These are phyloP conservation scores for Chaetothyriales sp. DNA, from an alignment of 2,329 filamentous ascomycete genomes.

Conservation along the genomic window DNA sequence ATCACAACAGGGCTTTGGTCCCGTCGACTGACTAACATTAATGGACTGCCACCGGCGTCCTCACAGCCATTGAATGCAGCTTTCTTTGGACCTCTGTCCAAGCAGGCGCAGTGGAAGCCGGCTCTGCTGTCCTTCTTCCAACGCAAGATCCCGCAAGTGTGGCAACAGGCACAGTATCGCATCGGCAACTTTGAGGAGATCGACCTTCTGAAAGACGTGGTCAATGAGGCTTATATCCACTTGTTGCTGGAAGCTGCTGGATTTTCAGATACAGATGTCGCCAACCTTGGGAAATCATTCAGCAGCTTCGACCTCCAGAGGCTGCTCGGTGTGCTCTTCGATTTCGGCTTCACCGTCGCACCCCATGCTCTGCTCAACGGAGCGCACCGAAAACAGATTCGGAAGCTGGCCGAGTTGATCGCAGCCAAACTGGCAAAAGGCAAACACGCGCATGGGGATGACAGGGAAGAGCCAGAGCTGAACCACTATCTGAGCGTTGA, in stretches of 20 bases:
- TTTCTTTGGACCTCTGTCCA: background rate
- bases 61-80: background rate
- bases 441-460: background rate
- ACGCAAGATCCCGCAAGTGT: conserved; percentile 29
- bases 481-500: background rate
- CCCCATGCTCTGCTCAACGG: background rate
- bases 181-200: conserved; percentile 32
- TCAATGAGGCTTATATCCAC: conserved; percentile 39
- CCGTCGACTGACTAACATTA: background rate
- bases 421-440: background rate
- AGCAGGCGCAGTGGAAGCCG: conserved; percentile 26
- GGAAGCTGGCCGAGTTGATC: background rate
- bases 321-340: background rate
- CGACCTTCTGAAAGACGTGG: conserved; percentile 35
- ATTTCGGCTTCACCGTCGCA: background rate
- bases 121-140: conserved; percentile 33
- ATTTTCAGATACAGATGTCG: background rate
- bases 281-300: background rate
- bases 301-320: background rate
- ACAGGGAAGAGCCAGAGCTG: background rate
- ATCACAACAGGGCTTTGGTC: background rate
- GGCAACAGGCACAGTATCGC: conserved; percentile 31
- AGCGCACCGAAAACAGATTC: background rate
- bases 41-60: background rate
- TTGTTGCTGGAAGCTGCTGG: conserved; percentile 24